Evolutionary conservation across 2,329 filamentous ascomycete species (phyloP), one percentile per base, ranked within the genome.

Genomic region (Plenodomus lindquistii): DNA sequence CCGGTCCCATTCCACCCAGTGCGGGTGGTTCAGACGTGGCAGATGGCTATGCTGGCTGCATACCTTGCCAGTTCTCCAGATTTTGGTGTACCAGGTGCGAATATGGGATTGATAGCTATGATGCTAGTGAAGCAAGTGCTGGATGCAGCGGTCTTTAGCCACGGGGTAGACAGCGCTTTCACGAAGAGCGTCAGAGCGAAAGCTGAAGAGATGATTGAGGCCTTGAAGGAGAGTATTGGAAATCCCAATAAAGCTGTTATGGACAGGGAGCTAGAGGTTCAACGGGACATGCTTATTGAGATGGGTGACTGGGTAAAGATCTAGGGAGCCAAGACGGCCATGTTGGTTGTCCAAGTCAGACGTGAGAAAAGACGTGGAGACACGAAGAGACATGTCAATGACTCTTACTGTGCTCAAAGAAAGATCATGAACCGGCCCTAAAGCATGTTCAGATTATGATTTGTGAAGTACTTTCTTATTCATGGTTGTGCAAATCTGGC

Each of bases 1-100:
- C 73, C 75, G 7, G 65, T 76, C 31, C 56, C 66, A 0, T 67
- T 31, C 70, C 81, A 86, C 60, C 82, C 83, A 0, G 71, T 84
- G 7, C 76, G 82, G 0, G 75, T 83, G 2, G 70, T 83, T 4
- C 81, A 78, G 48, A 72, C 65, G 7, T 79, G 69, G 66, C 67
- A 67, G 11, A 67, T 73, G 50, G 68, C 69, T 1, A 72, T 68
- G 63, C 46, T 75, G 20, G 65, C 71, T 3, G 57, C 71, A 16
- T 70, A 71, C 29, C 52, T 67, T 54, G 54, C 63, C 29, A 55
- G 60, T 29, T 48, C 52, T 6, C 60, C 69, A 34, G 63, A 55
- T 10, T 45, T 63, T 8, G 57, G 62, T 31, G 62, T 62, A 8
- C 63, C 66, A 7, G 66, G 70, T 2, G 54, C 75, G 3, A 73